phyloP scores from a whole-genome alignment of 1,284 basidiomycete species.

The Marasmius sp. region DNA sequence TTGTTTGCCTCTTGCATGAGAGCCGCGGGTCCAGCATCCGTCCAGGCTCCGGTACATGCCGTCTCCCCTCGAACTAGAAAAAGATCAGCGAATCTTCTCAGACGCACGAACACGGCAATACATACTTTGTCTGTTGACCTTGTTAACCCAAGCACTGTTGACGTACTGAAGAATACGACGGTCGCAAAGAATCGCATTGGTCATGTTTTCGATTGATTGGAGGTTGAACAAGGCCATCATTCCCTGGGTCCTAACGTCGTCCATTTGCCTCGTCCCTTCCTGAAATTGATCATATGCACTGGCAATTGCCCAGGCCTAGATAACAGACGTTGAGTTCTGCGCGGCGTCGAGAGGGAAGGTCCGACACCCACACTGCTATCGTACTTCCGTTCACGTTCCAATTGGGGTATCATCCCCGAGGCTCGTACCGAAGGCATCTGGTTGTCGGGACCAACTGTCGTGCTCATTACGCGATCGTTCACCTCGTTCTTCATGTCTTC shows the following conservation, averaged over 20 bases:
- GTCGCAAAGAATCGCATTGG: neutral
- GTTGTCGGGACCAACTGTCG: neutral
- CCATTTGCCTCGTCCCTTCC: neutral
- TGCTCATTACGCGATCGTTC: neutral
- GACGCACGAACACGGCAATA: neutral
- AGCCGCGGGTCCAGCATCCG: neutral
- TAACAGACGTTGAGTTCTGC: neutral
- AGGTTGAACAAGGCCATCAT: neutral
- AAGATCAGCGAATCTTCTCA: neutral
- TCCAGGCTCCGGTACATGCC: neutral
- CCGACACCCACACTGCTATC: neutral
- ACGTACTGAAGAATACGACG: neutral
- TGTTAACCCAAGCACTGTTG: neutral
- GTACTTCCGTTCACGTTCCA: neutral
- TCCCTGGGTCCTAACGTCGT: neutral
- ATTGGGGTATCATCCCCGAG: neutral
- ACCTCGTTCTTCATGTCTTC: neutral
- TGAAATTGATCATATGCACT: neutral
- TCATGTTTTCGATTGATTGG: neutral
- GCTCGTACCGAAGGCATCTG: neutral
- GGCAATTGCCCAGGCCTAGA: neutral
- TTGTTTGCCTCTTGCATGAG: neutral
- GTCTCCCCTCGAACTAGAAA: neutral
- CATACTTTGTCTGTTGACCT: neutral
- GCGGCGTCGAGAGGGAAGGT: neutral